phyloP scores from a whole-genome alignment of 1,139 yeast species.

The Saccharomyces pastorianus region DNA sequence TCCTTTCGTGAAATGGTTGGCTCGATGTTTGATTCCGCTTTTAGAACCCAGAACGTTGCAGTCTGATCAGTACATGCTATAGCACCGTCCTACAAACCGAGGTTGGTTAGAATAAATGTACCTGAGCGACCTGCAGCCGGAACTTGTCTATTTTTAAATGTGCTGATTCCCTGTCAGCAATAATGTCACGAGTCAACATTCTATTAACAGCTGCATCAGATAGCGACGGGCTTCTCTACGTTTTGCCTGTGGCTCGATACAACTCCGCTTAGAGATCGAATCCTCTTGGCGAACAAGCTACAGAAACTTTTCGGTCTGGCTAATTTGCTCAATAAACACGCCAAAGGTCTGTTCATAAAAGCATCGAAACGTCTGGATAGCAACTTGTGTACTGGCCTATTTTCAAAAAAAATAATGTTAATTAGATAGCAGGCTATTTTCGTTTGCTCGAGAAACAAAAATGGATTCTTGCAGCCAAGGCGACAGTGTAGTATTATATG shows the following conservation, averaged over 20 bases:
- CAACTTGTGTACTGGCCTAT: neutral
- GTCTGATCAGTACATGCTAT: neutral
- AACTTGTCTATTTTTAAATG: neutral
- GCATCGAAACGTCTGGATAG: neutral
- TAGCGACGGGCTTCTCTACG: neutral
- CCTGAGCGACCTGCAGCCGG: neutral
- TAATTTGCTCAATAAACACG: neutral
- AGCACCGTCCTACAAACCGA: neutral
- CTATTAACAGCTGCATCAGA: neutral
- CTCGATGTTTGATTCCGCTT: neutral
- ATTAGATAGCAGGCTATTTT: neutral
- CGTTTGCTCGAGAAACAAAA: neutral
- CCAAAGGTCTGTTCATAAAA: neutral
- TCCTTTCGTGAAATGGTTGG: neutral
- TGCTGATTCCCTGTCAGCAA: neutral
- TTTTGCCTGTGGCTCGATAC: neutral
- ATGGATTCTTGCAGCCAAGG: neutral
- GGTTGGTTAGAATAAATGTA: neutral
- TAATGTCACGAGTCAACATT: neutral
- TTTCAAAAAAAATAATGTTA: neutral
- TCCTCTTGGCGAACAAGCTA: neutral
- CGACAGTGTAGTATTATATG: neutral
- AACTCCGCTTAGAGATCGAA: neutral
- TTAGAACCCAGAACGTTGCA: neutral
- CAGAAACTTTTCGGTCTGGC: neutral